Evolutionary conservation across 176 grass and related monocot genomes (phyloP).

Genomic region (Carex parvula): DNA sequence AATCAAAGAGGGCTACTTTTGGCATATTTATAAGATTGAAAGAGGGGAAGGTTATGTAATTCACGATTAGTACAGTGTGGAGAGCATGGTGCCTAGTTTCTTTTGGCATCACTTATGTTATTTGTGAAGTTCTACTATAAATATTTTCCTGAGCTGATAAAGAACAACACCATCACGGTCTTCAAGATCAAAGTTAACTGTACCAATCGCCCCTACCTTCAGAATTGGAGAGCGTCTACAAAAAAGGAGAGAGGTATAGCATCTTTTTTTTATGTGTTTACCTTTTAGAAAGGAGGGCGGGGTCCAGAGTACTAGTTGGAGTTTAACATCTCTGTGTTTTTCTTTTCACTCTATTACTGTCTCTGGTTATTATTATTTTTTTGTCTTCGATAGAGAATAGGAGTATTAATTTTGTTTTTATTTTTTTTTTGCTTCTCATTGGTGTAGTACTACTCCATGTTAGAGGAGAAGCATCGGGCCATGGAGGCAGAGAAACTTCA

Average conservation of each 20-base stretch:
- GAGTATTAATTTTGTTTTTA: neutral
- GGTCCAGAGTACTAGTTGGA: neutral
- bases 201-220: slow-evolving; percentile 66
- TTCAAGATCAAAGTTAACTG: slow-evolving; percentile 47
- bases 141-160: slow-evolving; percentile 29
- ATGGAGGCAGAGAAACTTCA: slow-evolving; percentile 76
- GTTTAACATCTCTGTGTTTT: neutral
- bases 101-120: neutral
- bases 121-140: neutral
- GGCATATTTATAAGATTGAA: neutral
- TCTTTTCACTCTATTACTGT: neutral
- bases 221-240: slow-evolving; percentile 71
- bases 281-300: neutral
- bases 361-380: neutral
- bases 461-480: slow-evolving; percentile 95
- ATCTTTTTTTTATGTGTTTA: slow-evolving; percentile 7
- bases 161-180: slow-evolving; percentile 32
- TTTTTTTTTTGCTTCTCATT: slow-evolving; percentile 2
- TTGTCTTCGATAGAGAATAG: neutral
- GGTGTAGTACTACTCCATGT: slow-evolving; percentile 71
- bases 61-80: neutral
- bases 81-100: neutral
- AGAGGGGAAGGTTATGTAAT: neutral
- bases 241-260: slow-evolving; percentile 85
- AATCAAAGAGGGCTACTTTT: neutral